A percentile compares a stretch with the other conserved stretches of the same genome.
Evolutionary conservation across 2,329 filamentous ascomycete species (phyloP).

Genomic region (Trichoderma sp.): DNA sequence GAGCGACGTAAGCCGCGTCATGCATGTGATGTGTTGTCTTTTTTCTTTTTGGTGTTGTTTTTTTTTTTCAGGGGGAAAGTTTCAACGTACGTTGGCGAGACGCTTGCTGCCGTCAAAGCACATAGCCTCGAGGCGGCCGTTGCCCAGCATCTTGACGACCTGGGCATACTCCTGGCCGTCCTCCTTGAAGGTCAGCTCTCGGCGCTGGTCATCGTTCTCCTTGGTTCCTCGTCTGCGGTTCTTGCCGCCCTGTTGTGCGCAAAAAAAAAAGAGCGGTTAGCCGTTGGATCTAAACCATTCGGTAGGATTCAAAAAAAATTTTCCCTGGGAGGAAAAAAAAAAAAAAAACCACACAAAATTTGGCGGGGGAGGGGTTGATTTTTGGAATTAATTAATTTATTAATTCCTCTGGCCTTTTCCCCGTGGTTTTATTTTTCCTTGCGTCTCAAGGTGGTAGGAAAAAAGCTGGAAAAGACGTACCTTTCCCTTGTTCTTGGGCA

Average conservation of each 20-base stretch:
- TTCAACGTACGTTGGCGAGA: constrained; percentile 39
- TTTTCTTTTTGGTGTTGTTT: not conserved
- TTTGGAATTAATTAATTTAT: not conserved
- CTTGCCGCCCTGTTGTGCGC: constrained; percentile 76
- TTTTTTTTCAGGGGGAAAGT: not conserved
- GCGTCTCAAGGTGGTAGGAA: constrained; percentile 5
- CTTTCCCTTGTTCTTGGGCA: constrained; percentile 99
- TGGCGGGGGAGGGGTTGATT: constrained; percentile 14
- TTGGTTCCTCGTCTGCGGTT: constrained; percentile 98
- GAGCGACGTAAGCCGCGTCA: not conserved
- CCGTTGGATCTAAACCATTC: not conserved
- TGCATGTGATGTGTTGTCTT: not conserved
- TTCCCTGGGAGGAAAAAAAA: no score
- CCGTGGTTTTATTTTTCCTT: not conserved
- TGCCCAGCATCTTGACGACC: constrained; percentile 85
- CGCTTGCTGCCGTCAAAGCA: constrained; percentile 80
- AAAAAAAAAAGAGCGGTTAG: constrained; percentile 3
- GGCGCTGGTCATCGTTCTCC: constrained; percentile 99
- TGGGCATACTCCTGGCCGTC: constrained; percentile 72
- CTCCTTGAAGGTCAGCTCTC: constrained; percentile 97
- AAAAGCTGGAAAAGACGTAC: constrained; percentile 47
- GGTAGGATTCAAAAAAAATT: not conserved
- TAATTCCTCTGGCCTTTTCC: not conserved
- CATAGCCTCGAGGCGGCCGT: constrained; percentile 85
- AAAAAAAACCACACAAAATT: constrained; percentile 1